These are phyloP conservation scores for Eimeria maxima DNA, from an alignment of 169 alveolate species.

Conservation along the genomic window DNA sequence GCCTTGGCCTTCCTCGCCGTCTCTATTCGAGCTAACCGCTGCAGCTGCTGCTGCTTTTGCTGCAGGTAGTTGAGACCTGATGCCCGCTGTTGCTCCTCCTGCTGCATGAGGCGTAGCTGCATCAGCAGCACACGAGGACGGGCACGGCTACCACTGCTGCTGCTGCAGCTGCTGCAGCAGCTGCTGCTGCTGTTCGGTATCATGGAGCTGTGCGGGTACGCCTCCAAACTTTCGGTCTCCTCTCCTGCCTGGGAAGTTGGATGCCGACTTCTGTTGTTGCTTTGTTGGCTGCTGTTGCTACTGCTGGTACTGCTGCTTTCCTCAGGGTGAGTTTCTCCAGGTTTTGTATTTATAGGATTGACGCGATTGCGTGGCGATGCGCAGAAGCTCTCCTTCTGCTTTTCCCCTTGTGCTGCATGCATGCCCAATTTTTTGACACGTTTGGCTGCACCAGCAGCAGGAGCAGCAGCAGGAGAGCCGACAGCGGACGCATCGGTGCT, in stretches of 20 bases:
- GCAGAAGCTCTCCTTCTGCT: neutral
- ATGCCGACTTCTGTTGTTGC: neutral
- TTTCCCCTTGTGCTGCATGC: neutral
- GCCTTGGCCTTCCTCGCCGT: slow-evolving; percentile 54
- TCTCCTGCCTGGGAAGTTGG: neutral
- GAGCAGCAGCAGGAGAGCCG: slow-evolving; percentile 22
- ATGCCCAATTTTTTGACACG: neutral
- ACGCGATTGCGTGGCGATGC: neutral
- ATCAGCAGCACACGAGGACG: slow-evolving; percentile 61
- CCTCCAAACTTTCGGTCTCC: slow-evolving; percentile 45
- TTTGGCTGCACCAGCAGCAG: slow-evolving; percentile 40
- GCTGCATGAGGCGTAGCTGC: slow-evolving; percentile 74
- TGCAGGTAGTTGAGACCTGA: slow-evolving; percentile 54
- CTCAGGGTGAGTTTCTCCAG: neutral
- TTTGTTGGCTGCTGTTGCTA: neutral
- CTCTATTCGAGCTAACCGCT: slow-evolving; percentile 24
- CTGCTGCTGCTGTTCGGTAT: neutral
- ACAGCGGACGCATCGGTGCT: neutral
- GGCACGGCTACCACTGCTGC: slow-evolving; percentile 16
- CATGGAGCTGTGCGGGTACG: slow-evolving; percentile 31
- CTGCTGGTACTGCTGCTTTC: slow-evolving; percentile 32
- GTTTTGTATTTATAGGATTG: neutral
- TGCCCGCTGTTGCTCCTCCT: slow-evolving; percentile 61
- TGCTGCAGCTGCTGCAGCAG: slow-evolving; percentile 58
- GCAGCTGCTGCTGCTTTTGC: slow-evolving; percentile 76